Conservation (phyloP, 164 flowering plant species). For the Liquidambar formosana region DNA sequence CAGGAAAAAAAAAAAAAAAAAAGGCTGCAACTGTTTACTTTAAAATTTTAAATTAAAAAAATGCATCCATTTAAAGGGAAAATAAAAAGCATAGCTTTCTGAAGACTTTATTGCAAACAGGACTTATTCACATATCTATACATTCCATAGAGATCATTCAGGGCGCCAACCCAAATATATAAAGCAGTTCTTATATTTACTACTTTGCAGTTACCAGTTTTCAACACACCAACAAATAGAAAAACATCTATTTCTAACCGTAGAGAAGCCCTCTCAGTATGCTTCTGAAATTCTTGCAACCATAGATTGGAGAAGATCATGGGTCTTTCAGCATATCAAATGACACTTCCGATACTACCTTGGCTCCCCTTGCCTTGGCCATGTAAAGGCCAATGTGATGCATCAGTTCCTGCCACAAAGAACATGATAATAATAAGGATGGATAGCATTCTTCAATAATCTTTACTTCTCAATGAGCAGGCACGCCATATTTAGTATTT, state of each 20-base stretch:
- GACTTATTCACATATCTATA: neutral
- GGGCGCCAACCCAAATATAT: neutral
- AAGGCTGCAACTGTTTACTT: too few species aligned
- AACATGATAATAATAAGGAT: slow-evolving; percentile 2
- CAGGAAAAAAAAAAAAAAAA: too few species aligned
- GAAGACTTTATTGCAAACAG: neutral
- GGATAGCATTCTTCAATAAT: neutral
- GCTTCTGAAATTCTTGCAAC: neutral
- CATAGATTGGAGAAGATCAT: neutral
- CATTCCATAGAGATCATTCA: neutral
- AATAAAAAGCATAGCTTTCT: too few species aligned
- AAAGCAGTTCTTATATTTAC: neutral
- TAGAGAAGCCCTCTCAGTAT: neutral
- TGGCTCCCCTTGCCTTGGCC: slow-evolving; percentile 71
- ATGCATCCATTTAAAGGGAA: too few species aligned
- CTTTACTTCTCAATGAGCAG: too few species aligned
- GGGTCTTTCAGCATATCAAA: slow-evolving; percentile 17
- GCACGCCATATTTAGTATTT: neutral
- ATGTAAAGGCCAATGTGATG: slow-evolving; percentile 68
- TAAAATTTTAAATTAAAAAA: too few species aligned
- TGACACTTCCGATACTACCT: slow-evolving; percentile 58
- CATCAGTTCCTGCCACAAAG: slow-evolving; percentile 50
- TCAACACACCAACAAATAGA: neutral
- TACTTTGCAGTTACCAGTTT: neutral
- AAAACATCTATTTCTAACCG: neutral